Evolutionary conservation across 2,329 filamentous ascomycete species (phyloP).

Genomic region (Bipolaris gigantea): DNA sequence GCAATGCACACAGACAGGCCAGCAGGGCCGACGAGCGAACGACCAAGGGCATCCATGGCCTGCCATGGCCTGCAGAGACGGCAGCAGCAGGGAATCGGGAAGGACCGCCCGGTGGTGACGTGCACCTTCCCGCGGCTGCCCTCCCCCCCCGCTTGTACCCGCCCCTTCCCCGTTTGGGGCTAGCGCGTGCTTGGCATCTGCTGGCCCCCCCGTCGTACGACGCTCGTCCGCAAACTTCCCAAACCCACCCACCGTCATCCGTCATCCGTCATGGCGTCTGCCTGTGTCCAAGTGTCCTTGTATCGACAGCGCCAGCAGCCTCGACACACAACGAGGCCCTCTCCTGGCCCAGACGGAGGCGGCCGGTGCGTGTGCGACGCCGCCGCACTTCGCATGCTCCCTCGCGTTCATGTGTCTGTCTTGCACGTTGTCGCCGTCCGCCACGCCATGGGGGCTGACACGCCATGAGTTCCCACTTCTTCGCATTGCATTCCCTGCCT

Average conservation of each 20-base stretch:
- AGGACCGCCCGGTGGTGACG: constrained; percentile 38
- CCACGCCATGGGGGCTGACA: constrained; percentile 34
- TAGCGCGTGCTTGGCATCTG: constrained; percentile 24
- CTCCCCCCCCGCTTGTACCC: constrained; percentile 23
- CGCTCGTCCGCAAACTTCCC: constrained; percentile 22
- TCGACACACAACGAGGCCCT: constrained; percentile 14
- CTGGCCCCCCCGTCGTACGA: constrained; percentile 21
- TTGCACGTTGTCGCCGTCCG: constrained; percentile 40
- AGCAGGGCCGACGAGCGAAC: background rate
- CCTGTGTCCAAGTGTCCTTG: background rate
- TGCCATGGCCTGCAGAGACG: constrained; percentile 17
- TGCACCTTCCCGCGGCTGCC: constrained; percentile 39
- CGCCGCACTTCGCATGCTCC: constrained; percentile 29
- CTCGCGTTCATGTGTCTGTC: constrained; percentile 39
- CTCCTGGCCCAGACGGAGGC: constrained; percentile 18
- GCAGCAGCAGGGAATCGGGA: constrained; percentile 23
- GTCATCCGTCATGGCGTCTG: constrained; percentile 15
- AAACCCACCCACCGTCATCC: constrained; percentile 19
- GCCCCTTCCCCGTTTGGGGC: constrained; percentile 22
- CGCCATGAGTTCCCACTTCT: constrained; percentile 25
- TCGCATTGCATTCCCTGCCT: constrained; percentile 42
- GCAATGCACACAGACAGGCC: background rate
- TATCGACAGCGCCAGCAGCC: background rate
- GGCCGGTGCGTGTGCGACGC: constrained; percentile 34
- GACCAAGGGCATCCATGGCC: constrained; percentile 17